Base-by-base conservation (phyloP, 2,329 filamentous ascomycete species). In the Exophiala spinifera region DNA sequence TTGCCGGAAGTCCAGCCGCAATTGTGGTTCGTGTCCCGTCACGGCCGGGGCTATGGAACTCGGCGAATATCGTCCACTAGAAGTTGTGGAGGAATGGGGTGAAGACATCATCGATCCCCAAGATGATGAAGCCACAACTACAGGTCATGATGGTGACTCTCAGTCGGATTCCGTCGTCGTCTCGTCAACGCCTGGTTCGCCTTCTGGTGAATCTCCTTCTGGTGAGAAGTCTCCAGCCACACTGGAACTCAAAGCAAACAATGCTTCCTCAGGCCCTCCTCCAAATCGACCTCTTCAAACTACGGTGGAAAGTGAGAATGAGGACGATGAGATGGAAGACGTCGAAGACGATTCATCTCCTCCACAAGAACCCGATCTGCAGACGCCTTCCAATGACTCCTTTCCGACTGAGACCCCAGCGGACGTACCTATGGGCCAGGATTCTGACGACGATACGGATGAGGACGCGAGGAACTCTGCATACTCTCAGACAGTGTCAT, bases 391-490 rank as follows among this genome's bases (percentile, higher is more conserved):
- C 39, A 42, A 42, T 42, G 39, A 42, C 39, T 42, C 39, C 20
- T 19, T 10, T 42, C 7, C n/a, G 17, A 42, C 39, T 15, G 37
- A 40, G 39, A 20, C 39, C 5, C 39, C 17, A 17, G 39, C n/a
- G 39, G n/a, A 42, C 17, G 17, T 42, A 42, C 39, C 39, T 42
- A 42, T 42, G 17, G 11, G 11, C 15, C 17, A 19, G 39, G 39
- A 42, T 42, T 42, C 17, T 42, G 39, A 42, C 39, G 39, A 42
- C 39, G 39, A 42, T 42, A 42, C 39, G 39, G 17, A 42, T 21
- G 17, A 21, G 17, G 39, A 42, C 39, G 39, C 13, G 17, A 21
- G n/a, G 14, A 15, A 17, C 39, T 42, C 39, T 42, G 17, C 17
- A 42, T 42, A 42, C 39, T 20, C 39, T 42, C 39, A 42, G 17